A percentile compares a stretch with the other conserved stretches of the same genome.
Evolutionary conservation across 176 grass and related monocot genomes (phyloP).

Genomic region (Oryza officinalis): DNA sequence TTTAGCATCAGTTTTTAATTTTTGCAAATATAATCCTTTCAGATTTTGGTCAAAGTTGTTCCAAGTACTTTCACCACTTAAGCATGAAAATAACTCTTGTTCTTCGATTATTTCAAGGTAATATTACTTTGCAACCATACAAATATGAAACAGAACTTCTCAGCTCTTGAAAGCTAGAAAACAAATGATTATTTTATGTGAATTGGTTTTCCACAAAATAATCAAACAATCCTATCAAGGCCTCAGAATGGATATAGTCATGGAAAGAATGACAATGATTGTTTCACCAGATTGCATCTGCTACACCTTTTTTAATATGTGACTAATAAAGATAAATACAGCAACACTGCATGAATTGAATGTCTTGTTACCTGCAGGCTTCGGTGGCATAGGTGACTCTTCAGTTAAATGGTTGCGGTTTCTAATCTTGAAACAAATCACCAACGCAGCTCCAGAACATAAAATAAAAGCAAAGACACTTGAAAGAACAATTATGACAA

Average conservation of each 20-base stretch:
- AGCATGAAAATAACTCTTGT: conserved; percentile 18
- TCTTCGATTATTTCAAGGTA: neutral
- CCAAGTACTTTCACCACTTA: neutral
- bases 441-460: conserved; percentile 67
- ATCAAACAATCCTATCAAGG: neutral
- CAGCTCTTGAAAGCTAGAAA: conserved; percentile 38
- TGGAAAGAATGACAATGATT: conserved; percentile 18
- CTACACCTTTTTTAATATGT: conserved; percentile 1
- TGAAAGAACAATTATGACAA: conserved; percentile 79
- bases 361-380: conserved; percentile 65
- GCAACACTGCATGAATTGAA: conserved; percentile 12
- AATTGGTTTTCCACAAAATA: conserved; percentile 5
- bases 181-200: neutral
- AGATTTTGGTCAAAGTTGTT: conserved; percentile 18
- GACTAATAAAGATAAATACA: conserved; percentile 17
- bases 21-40: conserved; percentile 19
- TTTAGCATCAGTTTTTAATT: neutral
- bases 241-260: conserved; percentile 30
- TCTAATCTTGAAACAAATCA: conserved; percentile 71
- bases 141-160: conserved; percentile 26
- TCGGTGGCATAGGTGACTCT: conserved; percentile 48
- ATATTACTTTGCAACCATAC: neutral
- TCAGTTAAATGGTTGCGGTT: conserved; percentile 42
- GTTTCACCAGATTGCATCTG: conserved; percentile 21
- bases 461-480: conserved; percentile 74